Evolutionary conservation across 352 stramenopile genomes (phyloP).

Genomic region (Pythium periplocum): DNA sequence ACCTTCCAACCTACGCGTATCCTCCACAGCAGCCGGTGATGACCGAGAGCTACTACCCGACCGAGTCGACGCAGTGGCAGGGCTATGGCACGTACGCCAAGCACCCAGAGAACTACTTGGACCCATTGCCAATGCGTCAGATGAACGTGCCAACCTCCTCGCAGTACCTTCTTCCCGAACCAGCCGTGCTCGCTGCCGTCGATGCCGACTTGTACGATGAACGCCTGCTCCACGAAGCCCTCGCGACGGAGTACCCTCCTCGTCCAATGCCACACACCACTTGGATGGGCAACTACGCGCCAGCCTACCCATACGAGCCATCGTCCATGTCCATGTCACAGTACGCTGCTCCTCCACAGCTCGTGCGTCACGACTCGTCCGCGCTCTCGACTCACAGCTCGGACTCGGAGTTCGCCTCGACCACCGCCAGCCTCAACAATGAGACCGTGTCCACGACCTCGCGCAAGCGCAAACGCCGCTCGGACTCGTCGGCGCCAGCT

Average conservation of each 20-base stretch:
- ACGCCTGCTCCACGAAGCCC: conserved; percentile 29
- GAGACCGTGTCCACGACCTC: not conserved
- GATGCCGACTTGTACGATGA: conserved; percentile 28
- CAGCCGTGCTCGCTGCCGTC: not conserved
- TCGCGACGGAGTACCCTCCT: conserved; percentile 19
- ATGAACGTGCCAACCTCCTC: no score
- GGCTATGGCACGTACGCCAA: no score
- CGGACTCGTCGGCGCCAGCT: conserved; percentile 29
- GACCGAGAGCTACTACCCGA: no score
- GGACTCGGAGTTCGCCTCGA: conserved; percentile 15
- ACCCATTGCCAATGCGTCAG: no score
- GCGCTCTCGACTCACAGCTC: not conserved
- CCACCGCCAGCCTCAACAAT: conserved; percentile 5
- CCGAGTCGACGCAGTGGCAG: no score
- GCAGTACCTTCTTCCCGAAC: no score
- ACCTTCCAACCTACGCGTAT: no score
- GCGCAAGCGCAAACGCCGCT: conserved; percentile 32
- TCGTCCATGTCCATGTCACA: conserved; percentile 13
- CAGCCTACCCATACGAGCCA: conserved; percentile 2
- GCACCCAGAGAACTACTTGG: no score
- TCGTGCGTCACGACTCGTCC: no score
- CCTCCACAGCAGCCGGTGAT: no score
- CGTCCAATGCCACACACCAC: conserved; percentile 13
- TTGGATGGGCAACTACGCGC: conserved; percentile 3
- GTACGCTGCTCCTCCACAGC: conserved; percentile 2